Evolutionary conservation across 306 rosid genomes (phyloP).

Genomic region (Delonix regia): DNA sequence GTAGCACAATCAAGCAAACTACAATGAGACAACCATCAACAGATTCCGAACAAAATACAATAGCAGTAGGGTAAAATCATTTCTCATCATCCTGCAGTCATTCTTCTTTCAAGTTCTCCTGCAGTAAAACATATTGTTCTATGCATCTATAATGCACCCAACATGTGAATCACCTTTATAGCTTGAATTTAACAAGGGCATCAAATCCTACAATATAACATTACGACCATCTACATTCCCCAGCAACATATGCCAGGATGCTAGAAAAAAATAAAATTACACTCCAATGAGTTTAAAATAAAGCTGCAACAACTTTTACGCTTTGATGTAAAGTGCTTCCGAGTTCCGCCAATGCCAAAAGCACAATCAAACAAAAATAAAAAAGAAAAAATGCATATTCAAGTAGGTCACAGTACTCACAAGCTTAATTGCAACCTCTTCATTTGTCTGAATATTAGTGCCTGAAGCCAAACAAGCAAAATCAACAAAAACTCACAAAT

Average conservation of each 20-base stretch:
- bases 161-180: neutral
- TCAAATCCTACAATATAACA: conserved; percentile 5
- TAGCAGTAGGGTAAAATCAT: neutral
- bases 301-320: conserved; percentile 2
- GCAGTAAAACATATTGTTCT: conserved; percentile 4
- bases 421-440: conserved; percentile 96
- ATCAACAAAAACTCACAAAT: neutral
- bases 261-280: conserved; percentile 8
- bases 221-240: conserved; percentile 13
- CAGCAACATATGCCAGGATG: neutral
- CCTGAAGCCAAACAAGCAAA: conserved; percentile 46
- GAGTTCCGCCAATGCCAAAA: conserved; percentile 8
- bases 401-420: conserved; percentile 55
- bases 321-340: neutral
- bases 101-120: neutral
- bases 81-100: neutral
- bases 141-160: conserved; percentile 2
- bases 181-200: conserved; percentile 12
- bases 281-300: neutral
- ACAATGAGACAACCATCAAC: neutral
- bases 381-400: conserved; percentile 5
- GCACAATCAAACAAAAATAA: neutral
- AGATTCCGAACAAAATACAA: conserved; percentile 1
- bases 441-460: conserved; percentile 86
- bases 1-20: neutral